These are phyloP conservation scores for Solanum hybrid DNA, from an alignment of 305 asterid genomes.

Conservation along the genomic window DNA sequence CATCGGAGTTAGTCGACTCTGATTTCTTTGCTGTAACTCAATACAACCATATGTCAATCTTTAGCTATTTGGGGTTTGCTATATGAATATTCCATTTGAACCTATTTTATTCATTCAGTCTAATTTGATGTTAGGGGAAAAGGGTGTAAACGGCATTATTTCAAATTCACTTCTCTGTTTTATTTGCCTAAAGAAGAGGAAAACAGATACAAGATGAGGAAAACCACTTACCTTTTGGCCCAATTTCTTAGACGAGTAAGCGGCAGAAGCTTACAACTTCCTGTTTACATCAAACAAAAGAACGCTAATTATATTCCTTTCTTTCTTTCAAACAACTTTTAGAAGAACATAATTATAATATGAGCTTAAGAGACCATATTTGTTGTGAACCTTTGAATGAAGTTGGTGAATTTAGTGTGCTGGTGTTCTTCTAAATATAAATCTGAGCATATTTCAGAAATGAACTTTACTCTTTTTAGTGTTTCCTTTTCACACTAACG, in stretches of 20 bases:
- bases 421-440: background rate
- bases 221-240: background rate
- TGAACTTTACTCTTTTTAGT: background rate
- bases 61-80: background rate
- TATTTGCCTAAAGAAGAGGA: background rate
- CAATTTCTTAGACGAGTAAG: background rate
- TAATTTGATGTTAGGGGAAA: background rate
- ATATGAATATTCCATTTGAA: background rate
- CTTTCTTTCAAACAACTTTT: background rate
- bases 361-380: background rate
- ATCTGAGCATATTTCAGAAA: background rate
- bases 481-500: background rate
- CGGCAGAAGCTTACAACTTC: background rate
- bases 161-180: background rate
- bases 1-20: background rate
- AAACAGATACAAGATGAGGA: background rate
- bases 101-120: background rate
- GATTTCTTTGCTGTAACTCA: background rate
- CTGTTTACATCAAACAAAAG: background rate
- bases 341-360: background rate
- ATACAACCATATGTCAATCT: background rate
- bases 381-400: background rate
- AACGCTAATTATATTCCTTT: background rate
- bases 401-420: background rate
- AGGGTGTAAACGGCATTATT: background rate